These are phyloP conservation scores for Mucor indicus DNA, from an alignment of 371 early-diverging fungal species.

Conservation along the genomic window DNA sequence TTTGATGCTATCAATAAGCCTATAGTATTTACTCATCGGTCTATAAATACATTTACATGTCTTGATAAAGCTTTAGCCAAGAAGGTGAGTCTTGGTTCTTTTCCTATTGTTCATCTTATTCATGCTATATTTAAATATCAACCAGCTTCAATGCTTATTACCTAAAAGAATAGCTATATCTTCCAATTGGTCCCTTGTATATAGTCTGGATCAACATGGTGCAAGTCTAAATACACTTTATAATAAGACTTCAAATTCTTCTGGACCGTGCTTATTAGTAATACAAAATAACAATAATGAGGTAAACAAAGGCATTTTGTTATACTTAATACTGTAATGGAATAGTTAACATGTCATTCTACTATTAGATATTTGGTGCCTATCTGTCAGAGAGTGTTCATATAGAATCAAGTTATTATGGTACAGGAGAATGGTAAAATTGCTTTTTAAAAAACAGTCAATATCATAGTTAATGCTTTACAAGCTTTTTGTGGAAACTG, in stretches of 20 bases:
- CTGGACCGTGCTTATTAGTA: constrained; percentile 32
- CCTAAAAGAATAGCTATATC: constrained; percentile 26
- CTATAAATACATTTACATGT: too few species aligned
- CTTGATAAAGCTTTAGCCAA: too few species aligned
- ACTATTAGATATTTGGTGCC: constrained; percentile 32
- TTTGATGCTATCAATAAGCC: too few species aligned
- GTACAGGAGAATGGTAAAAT: constrained; percentile 45
- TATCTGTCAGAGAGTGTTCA: constrained; percentile 34
- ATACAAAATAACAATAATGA: constrained; percentile 23
- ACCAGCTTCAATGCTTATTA: constrained; percentile 21
- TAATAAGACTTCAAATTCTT: constrained; percentile 4
- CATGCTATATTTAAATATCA: too few species aligned
- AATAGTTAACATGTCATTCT: neutral
- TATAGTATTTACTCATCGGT: too few species aligned
- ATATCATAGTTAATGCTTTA: neutral
- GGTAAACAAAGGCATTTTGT: too few species aligned
- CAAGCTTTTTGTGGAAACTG: constrained; percentile 33
- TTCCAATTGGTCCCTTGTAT: constrained; percentile 30
- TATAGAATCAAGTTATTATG: constrained; percentile 26
- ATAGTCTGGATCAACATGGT: constrained; percentile 42
- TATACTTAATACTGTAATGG: too few species aligned
- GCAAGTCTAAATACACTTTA: constrained; percentile 33
- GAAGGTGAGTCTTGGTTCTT: too few species aligned
- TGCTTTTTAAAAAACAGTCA: neutral
- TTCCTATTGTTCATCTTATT: too few species aligned